Evolutionary conservation across 257 asterid species (phyloP), one percentile per base, ranked within the genome.

Genomic region (Gardenia jasminoides): DNA sequence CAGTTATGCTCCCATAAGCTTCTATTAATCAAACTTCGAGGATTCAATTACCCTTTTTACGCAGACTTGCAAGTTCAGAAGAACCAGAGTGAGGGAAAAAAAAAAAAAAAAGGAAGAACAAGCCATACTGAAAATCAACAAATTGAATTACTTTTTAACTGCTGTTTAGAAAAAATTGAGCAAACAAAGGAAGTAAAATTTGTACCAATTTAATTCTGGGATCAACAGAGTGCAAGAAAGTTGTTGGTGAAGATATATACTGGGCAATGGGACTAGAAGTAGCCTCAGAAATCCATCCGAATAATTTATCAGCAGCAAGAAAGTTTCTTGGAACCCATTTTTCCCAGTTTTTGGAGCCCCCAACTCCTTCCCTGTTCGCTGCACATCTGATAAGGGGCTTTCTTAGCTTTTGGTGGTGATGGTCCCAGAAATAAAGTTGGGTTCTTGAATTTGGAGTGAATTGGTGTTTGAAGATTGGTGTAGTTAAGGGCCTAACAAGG

Each of bases 191-290:
- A 69, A 59, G 15, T 9, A 70, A 76, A 33, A 12, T 67, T 78
- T 15, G 43, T 90, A 95, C 98, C 98, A 92, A 83, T 89, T 95
- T 95, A 83, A 93, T 91, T 83, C 98, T 90, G 74, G 98, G 96
- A 78, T 95, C 99, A 11, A 93, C 97, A 59, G 85, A 82, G 89
- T 95, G 99, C 94, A 95, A 85, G 89, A 93, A 93, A 83, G 99
- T 95, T 86, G 90, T 85, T 52, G 99, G 99, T 47, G 96, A 88
- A 84, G 99, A 90, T 56, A 95, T 92, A 91, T 92, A 95, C 88
- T 95, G 99, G 30, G 92, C 97, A 90, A 95, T 92, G 79, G 98
- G 97, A 68, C 99, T 95, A 10, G 97, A 92, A 39, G 99, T 93
- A n/a, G 97, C 94, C 47, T 92, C 96, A 58, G 98, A 90, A 83